phyloP scores from a whole-genome alignment of 768 basidiomycete genomes.

The Leucogyrophana mollusca region DNA sequence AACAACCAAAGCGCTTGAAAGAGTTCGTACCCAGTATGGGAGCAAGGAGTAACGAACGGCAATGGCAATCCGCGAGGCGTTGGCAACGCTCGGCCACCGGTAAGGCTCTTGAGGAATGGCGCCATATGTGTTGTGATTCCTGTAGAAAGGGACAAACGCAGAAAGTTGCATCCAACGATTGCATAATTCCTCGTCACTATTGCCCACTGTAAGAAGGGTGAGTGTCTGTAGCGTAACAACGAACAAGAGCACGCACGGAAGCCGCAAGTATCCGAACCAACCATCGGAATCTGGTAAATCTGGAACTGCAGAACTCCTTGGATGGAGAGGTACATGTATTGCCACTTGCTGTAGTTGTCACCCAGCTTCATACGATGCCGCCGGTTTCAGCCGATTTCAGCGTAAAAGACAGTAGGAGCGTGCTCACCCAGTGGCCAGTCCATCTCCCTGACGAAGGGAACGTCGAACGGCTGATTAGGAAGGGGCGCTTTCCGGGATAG shows the following conservation, averaged over 20 bases:
- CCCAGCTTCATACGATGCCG: slow-evolving; percentile 43
- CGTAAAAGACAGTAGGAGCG: neutral
- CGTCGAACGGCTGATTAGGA: slow-evolving; percentile 59
- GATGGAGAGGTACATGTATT: slow-evolving; percentile 60
- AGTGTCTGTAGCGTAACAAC: slow-evolving; percentile 8
- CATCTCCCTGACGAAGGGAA: slow-evolving; percentile 61
- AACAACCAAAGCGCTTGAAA: neutral
- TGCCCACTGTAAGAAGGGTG: slow-evolving; percentile 29
- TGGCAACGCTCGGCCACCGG: slow-evolving; percentile 69
- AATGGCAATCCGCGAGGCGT: slow-evolving; percentile 64
- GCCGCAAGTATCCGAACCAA: slow-evolving; percentile 72
- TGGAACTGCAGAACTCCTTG: slow-evolving; percentile 77
- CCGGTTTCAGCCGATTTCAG: neutral
- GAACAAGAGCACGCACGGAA: slow-evolving; percentile 41
- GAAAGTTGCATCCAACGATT: slow-evolving; percentile 77
- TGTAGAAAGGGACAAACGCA: slow-evolving; percentile 72
- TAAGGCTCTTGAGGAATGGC: slow-evolving; percentile 72
- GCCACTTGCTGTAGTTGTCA: slow-evolving; percentile 68
- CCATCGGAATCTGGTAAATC: slow-evolving; percentile 71
- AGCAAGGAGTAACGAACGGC: slow-evolving; percentile 59
- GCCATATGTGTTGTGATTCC: slow-evolving; percentile 63
- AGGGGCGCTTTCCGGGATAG: slow-evolving; percentile 57
- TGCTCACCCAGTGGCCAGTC: slow-evolving; percentile 60
- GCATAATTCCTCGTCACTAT: slow-evolving; percentile 72
- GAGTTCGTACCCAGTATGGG: slow-evolving; percentile 62